Conservation (phyloP, 2,329 filamentous ascomycete genomes). For the Allantophomopsis lycopodina region DNA sequence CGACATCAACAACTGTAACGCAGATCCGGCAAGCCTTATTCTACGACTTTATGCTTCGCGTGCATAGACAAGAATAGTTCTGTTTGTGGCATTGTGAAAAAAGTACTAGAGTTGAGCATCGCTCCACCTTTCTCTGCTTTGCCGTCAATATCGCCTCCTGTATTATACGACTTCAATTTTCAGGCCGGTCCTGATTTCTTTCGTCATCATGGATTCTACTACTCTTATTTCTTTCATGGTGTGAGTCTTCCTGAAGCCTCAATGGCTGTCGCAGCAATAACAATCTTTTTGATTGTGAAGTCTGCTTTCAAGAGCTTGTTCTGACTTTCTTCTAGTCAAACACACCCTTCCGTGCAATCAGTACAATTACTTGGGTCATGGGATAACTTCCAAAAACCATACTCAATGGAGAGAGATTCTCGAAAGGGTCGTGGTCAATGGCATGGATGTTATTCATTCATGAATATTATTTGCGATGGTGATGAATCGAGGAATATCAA, state of each 20-base stretch:
- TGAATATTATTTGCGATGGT: slow-evolving; percentile 74
- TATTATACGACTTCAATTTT: neutral
- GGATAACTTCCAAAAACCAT: slow-evolving; percentile 78
- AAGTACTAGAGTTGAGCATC: no score
- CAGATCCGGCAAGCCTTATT: no score
- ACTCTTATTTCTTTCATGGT: slow-evolving; percentile 57
- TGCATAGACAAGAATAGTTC: no score
- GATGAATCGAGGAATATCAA: slow-evolving; percentile 33
- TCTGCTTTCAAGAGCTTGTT: neutral
- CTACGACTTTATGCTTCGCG: no score
- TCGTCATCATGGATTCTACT: slow-evolving; percentile 39
- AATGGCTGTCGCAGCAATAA: neutral
- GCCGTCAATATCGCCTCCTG: no score
- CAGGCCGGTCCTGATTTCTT: neutral
- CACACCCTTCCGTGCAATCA: slow-evolving; percentile 44
- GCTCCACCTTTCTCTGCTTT: no score
- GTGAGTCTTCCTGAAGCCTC: slow-evolving; percentile 30
- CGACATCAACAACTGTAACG: no score
- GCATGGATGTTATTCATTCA: slow-evolving; percentile 79
- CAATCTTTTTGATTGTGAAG: neutral
- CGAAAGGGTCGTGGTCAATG: slow-evolving; percentile 65
- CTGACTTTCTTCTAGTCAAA: slow-evolving; percentile 31
- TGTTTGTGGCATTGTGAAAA: no score
- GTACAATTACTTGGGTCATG: slow-evolving; percentile 83
- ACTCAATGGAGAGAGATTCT: slow-evolving; percentile 69